These are phyloP conservation scores for Chaetoscypha palmicola DNA, from an alignment of 2,329 filamentous ascomycete species.

Conservation along the genomic window DNA sequence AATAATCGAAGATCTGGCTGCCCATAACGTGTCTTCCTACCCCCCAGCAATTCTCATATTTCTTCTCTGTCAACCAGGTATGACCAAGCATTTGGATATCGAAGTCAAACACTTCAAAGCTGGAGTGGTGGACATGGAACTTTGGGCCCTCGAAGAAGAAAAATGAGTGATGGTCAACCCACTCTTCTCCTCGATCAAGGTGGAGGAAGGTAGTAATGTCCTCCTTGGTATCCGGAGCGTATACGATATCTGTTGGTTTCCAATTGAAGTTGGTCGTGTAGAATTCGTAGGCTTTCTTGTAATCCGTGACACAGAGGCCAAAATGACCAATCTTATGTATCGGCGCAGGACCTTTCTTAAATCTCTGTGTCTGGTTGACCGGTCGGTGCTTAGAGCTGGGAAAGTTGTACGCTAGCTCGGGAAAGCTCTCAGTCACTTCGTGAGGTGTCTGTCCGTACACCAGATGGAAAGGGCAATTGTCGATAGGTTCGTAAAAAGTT, in stretches of 20 bases:
- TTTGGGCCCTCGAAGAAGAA: conserved; percentile 37
- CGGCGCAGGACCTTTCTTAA: conserved; percentile 41
- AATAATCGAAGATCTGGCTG: conserved; percentile 67
- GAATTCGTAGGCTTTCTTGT: conserved; percentile 42
- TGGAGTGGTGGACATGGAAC: conserved; percentile 49
- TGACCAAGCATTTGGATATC: conserved; percentile 65
- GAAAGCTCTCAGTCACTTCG: conserved; percentile 34
- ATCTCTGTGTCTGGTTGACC: conserved; percentile 44
- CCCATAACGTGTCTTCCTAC: conserved; percentile 64
- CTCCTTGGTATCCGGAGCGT: conserved; percentile 16
- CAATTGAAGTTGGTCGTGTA: conserved; percentile 46
- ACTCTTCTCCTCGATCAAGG: conserved; percentile 43
- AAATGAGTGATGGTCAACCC: conserved; percentile 49
- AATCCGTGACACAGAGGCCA: conserved; percentile 47
- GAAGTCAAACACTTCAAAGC: conserved; percentile 65
- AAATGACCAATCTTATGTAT: conserved; percentile 50
- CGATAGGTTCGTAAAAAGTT: conserved; percentile 43
- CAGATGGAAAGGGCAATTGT: conserved; percentile 51
- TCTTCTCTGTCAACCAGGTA: conserved; percentile 57
- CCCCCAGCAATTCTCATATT: conserved; percentile 62
- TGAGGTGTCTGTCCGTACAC: conserved; percentile 45
- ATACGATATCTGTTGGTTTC: conserved; percentile 37
- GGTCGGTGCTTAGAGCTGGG: conserved; percentile 42
- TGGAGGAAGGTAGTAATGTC: conserved; percentile 46
- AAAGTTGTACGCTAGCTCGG: conserved; percentile 41